These are phyloP conservation scores for Exophiala bonariae DNA, from an alignment of 2,329 filamentous ascomycete species.

Conservation along the genomic window DNA sequence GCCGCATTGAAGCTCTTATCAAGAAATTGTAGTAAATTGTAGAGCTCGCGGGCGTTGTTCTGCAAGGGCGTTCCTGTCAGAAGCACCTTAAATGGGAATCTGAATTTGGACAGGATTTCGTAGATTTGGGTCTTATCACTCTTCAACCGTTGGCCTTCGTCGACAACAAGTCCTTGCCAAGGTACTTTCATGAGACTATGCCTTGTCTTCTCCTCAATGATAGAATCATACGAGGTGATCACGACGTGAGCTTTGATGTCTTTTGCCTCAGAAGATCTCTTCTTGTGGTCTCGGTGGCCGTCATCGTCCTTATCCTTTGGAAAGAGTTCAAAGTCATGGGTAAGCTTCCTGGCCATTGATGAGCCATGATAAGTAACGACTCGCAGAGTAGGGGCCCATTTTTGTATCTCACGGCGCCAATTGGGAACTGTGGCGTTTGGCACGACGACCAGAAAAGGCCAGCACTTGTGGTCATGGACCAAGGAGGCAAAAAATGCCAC, in stretches of 20 bases:
- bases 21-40: slow-evolving; percentile 94
- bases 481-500: slow-evolving; percentile 78
- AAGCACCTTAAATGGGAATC: slow-evolving; percentile 78
- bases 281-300: slow-evolving; percentile 34
- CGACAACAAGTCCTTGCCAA: slow-evolving; percentile 87
- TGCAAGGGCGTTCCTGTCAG: slow-evolving; percentile 82
- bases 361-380: slow-evolving; percentile 94
- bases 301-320: slow-evolving; percentile 48
- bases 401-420: slow-evolving; percentile 93
- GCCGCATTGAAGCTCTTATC: slow-evolving; percentile 71
- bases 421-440: slow-evolving; percentile 97
- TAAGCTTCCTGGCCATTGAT: slow-evolving; percentile 70
- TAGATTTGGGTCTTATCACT: slow-evolving; percentile 88
- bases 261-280: slow-evolving; percentile 33
- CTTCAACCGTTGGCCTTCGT: slow-evolving; percentile 93
- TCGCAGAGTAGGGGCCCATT: slow-evolving; percentile 81
- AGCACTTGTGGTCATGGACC: slow-evolving; percentile 70
- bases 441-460: slow-evolving; percentile 89
- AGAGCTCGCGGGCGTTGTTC: slow-evolving; percentile 87
- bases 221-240: slow-evolving; percentile 91
- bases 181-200: slow-evolving; percentile 67
- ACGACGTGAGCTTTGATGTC: slow-evolving; percentile 86
- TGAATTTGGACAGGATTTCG: slow-evolving; percentile 68
- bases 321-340: slow-evolving; percentile 83
- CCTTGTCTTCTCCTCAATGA: slow-evolving; percentile 69